phyloP scores from a whole-genome alignment of 257 asterid genomes.

The Salvia hispanica region DNA sequence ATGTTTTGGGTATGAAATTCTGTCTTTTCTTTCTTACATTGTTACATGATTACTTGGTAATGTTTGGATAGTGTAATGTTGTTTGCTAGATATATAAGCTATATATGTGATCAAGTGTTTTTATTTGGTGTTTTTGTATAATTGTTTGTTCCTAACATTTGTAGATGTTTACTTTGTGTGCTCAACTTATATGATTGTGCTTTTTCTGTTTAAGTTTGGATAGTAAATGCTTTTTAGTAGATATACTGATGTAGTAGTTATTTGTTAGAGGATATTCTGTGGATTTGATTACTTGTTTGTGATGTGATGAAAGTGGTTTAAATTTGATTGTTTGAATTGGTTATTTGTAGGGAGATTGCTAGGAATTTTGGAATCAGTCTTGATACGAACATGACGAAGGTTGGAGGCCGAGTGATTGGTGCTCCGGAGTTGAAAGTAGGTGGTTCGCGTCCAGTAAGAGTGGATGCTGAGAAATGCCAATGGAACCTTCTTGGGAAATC shows the following conservation, averaged over 20 bases:
- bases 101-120: too few species aligned
- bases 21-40: neutral
- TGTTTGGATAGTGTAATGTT: too few species aligned
- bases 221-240: neutral
- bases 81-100: too few species aligned
- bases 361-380: conserved; percentile 46
- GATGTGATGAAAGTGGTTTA: neutral
- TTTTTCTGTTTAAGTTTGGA: neutral
- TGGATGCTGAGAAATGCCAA: conserved; percentile 55
- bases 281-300: neutral
- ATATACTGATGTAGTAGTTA: too few species aligned
- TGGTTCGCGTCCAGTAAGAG: conserved; percentile 33
- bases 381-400: conserved; percentile 51
- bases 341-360: conserved; percentile 36
- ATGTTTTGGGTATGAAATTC: conserved; percentile 61
- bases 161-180: neutral
- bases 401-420: conserved; percentile 60
- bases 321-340: conserved; percentile 2
- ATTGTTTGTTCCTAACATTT: too few species aligned
- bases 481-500: conserved; percentile 63
- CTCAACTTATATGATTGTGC: too few species aligned
- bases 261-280: too few species aligned
- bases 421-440: conserved; percentile 64
- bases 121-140: too few species aligned
- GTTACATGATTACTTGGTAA: neutral